phyloP scores from a whole-genome alignment of 306 rosid species.

The Heteromeles arbutifolia region DNA sequence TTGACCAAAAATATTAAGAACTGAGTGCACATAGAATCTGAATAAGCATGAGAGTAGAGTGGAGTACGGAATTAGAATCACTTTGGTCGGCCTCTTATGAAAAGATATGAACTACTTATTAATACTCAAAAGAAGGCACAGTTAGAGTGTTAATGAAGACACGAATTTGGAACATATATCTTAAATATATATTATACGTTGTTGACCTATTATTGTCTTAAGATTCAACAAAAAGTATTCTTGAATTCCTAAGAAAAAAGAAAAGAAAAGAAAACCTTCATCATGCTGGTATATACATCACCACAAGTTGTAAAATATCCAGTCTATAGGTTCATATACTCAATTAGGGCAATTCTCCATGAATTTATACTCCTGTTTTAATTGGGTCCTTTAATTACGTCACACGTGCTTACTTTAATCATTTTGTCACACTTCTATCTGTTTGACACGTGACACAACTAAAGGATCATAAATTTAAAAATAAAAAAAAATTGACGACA shows the following conservation, averaged over 20 bases:
- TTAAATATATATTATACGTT: slow-evolving; percentile 8
- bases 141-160: slow-evolving; percentile 51
- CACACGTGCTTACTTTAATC: too few relatives aligned
- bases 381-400: too few relatives aligned
- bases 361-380: too few relatives aligned
- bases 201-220: slow-evolving; percentile 40
- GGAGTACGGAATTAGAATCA: slow-evolving; percentile 88
- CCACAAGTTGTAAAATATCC: background rate
- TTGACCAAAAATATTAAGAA: slow-evolving; percentile 9
- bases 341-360: too few relatives aligned
- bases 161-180: slow-evolving; percentile 24
- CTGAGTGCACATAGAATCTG: slow-evolving; percentile 33
- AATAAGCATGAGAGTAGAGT: slow-evolving; percentile 42
- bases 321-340: background rate
- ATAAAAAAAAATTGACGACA: too few relatives aligned
- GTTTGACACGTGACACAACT: too few relatives aligned
- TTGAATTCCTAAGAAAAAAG: background rate
- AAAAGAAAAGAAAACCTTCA: background rate
- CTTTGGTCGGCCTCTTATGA: slow-evolving; percentile 84
- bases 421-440: too few relatives aligned
- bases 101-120: slow-evolving; percentile 33
- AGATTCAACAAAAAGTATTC: slow-evolving; percentile 24
- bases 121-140: slow-evolving; percentile 21
- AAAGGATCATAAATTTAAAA: too few relatives aligned
- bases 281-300: background rate